A percentile compares a stretch with the other conserved stretches of the same genome.
phyloP scores from a whole-genome alignment of 805 yeast genomes.

The Candida incommunis region DNA sequence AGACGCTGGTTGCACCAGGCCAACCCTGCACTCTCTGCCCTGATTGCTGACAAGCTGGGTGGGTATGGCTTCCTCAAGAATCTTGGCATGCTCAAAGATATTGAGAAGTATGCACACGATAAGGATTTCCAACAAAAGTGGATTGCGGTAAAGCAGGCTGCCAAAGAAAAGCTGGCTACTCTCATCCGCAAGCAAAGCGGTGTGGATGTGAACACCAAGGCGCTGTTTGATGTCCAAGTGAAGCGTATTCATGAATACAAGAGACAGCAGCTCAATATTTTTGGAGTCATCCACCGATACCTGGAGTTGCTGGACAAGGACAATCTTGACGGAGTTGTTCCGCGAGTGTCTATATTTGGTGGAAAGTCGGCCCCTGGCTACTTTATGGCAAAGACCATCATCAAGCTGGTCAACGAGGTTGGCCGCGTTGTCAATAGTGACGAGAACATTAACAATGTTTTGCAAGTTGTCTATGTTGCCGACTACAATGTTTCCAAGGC shows the following conservation, averaged over 20 bases:
- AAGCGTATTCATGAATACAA: slow-evolving; percentile 93
- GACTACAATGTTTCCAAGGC: slow-evolving; percentile 93
- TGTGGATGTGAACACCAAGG: slow-evolving; percentile 54
- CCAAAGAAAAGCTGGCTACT: slow-evolving; percentile 53
- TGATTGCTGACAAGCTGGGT: slow-evolving; percentile 60
- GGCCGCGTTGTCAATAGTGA: slow-evolving; percentile 71
- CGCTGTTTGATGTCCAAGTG: slow-evolving; percentile 81
- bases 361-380: slow-evolving; percentile 98
- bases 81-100: slow-evolving; percentile 48
- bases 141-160: slow-evolving; percentile 54
- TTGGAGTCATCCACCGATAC: slow-evolving; percentile 79
- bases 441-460: slow-evolving; percentile 52
- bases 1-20: slow-evolving; percentile 95
- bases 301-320: slow-evolving; percentile 50
- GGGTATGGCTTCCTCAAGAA: slow-evolving; percentile 57
- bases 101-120: slow-evolving; percentile 58
- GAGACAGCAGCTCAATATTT: slow-evolving; percentile 86
- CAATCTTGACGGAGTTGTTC: slow-evolving; percentile 47
- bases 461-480: slow-evolving; percentile 79
- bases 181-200: slow-evolving; percentile 53
- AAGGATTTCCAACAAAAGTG: slow-evolving; percentile 51
- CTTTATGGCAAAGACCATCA: slow-evolving; percentile 85
- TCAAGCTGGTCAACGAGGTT: slow-evolving; percentile 72
- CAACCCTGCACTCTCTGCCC: slow-evolving; percentile 62
- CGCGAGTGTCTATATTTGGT: slow-evolving; percentile 75